Evolutionary conservation across 192 early-diverging fungal genomes (phyloP), one percentile per base, ranked within the genome.

Genomic region (Obelidium mucronatum): DNA sequence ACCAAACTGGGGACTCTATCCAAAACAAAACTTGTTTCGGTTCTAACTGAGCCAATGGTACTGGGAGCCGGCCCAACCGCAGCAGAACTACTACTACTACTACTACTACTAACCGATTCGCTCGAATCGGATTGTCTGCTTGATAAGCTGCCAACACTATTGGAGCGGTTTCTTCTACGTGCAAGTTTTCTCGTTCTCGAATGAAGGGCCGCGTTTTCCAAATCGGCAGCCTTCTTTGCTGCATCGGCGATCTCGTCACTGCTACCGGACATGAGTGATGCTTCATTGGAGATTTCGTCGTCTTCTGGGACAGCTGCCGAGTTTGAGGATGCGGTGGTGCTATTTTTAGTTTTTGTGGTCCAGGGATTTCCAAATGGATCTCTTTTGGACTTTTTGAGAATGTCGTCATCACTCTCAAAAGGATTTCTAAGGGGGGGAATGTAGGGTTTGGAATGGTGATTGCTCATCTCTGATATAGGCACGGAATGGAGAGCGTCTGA

Each of bases 351-450:
- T 22, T 44, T 8, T 24, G 37, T 58, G 4, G 36, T 53, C 53
- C 55, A 94, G 0, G 92, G 92, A 67, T 93, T 94, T 33, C 93
- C 93, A 83, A 93, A 94, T 85, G 93, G 87, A 13, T 90, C 90
- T 3, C 68, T 48, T 30, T 85, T 66, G 30, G 83, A 86, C 17
- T 84, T 81, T 62, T 85, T 82, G 68, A 82, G 82, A 19, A 84
- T 74, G 1, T 81, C 82, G 17, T 92, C 91, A 68, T 93, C 93
- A 54, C 90, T 89, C 40, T 89, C 74, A 40, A 90, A 77, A 11
- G 93, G 91, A 66, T 92, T 88, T 55, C 92, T 82, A 19, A 91
- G 80, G 34, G 84, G 87, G 86, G 82, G 36, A 82, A 78, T 31
- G 83, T 85, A n/a, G 80, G 74, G 87, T 91, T 91, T 17, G 82